These are phyloP conservation scores for Phytomonas francai DNA, from an alignment of 208 protist genomes.

Conservation along the genomic window DNA sequence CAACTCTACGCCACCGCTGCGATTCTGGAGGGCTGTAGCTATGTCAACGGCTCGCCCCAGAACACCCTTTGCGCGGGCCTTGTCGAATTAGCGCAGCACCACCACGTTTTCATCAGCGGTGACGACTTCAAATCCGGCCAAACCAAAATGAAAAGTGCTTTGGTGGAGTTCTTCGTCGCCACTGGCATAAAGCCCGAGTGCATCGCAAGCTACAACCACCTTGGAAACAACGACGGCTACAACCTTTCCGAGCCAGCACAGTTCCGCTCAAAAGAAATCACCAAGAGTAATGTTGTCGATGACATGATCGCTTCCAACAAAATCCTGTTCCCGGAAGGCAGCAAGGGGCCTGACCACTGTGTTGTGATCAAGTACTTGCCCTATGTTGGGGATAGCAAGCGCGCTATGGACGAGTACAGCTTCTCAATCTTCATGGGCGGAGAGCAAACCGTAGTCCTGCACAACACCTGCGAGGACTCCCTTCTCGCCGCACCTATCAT, in stretches of 20 bases:
- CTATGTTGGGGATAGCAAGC: constrained; percentile 96
- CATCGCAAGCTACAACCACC: constrained; percentile 90
- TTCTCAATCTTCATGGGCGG: constrained; percentile 98
- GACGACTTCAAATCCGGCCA: constrained; percentile 99
- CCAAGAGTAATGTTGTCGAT: constrained; percentile 98
- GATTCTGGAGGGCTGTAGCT: constrained; percentile 95
- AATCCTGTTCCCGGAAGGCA: constrained; percentile 91
- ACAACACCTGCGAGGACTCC: constrained; percentile 99
- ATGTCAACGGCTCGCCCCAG: constrained; percentile 99
- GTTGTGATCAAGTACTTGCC: constrained; percentile 99
- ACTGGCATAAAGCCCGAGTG: constrained; percentile 88
- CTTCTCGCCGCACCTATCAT: constrained; percentile 98
- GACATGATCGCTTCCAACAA: constrained; percentile 97
- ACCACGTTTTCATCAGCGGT: constrained; percentile 93
- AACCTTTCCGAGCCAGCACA: constrained; percentile 94
- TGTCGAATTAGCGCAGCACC: constrained; percentile 87
- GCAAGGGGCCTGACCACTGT: constrained; percentile 95
- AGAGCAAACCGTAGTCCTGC: constrained; percentile 90
- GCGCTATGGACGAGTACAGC: constrained; percentile 98
- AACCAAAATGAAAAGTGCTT: constrained; percentile 99
- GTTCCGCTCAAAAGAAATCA: constrained; percentile 99
- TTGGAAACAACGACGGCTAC: constrained; percentile 99
- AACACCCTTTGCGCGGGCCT: constrained; percentile 97
- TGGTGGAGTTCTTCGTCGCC: constrained; percentile 97
- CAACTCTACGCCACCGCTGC: constrained; percentile 95